These are phyloP conservation scores for Sphenostylis stenocarpa DNA, from an alignment of 306 rosid species.

Conservation along the genomic window DNA sequence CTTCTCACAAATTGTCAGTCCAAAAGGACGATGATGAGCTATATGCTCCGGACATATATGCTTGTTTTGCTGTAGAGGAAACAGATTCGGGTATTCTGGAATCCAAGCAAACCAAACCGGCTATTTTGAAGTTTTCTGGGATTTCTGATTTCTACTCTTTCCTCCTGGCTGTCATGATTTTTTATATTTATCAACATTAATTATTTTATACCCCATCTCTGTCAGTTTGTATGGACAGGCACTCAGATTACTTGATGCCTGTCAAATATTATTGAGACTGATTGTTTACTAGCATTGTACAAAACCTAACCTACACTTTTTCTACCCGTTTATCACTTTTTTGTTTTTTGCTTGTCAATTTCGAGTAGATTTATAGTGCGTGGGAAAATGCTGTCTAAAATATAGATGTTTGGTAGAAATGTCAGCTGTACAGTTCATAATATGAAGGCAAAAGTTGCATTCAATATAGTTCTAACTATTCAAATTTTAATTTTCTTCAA, in stretches of 20 bases:
- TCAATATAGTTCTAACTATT: not conserved
- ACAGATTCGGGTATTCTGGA: constrained; percentile 11
- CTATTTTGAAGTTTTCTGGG: constrained; percentile 18
- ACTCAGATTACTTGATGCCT: not conserved
- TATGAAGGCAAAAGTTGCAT: constrained; percentile 6
- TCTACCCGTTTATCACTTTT: not conserved
- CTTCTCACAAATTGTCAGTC: constrained; percentile 37
- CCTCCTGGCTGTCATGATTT: not conserved
- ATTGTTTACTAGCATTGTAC: not conserved
- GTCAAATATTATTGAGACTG: not conserved
- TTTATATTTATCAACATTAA: not conserved
- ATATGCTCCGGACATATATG: not conserved
- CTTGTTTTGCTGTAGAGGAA: not conserved
- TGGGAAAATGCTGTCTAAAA: not conserved
- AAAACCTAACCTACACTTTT: not conserved
- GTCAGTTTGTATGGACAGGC: constrained; percentile 13
- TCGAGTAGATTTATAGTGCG: constrained; percentile 9
- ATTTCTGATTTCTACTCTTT: constrained; percentile 3
- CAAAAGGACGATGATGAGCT: constrained; percentile 36
- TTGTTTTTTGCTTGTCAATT: not conserved
- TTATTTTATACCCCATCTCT: not conserved
- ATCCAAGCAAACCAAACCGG: constrained; percentile 26
- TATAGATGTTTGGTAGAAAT: not conserved
- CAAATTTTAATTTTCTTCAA: not conserved
- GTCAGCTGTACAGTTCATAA: not conserved